Base-by-base conservation (phyloP, 2,329 filamentous ascomycete genomes). In the Dothidotthia symphoricarpi region DNA sequence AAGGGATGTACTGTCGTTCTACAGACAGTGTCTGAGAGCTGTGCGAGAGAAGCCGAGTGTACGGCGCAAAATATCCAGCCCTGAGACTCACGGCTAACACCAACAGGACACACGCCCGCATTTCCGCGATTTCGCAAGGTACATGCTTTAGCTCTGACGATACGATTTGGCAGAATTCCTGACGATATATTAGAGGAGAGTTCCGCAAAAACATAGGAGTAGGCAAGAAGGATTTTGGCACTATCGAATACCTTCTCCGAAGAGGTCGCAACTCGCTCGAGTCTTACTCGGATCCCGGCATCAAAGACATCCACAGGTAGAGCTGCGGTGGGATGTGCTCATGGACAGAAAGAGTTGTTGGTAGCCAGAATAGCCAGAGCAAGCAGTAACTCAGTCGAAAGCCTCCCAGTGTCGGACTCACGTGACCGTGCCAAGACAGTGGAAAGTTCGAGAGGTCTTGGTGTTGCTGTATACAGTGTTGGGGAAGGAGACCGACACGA, bases 251-350 rank as follows among this genome's bases (percentile, higher is more conserved):
- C 64, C 72, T 95, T 24, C 63, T 96, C 34, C 79, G 90, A 43
- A 91, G 88, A 64, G 90, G 90, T 15, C 77, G 80, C 27, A 78
- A 87, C 29, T 88, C 95, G 63, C 73, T 96, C 13, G 88, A 95
- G 47, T 78, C 82, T 30, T 93, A 93, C 68, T 80, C 84, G n/a
- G 80, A 83, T 5, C 82, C 85, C 16, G 85, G 84, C 3, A 89
- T 95, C 56, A 87, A 82, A 58, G 87, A 93, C 64, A 49, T 58
- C 9, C 54, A 43, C 27, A 22, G 9, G 19, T 22, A 22, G n/a
- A n/a, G n/a, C n/a, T n/a, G n/a, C n/a, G n/a, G n/a, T n/a, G n/a
- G n/a, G n/a, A n/a, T n/a, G n/a, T n/a, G n/a, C n/a, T n/a, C n/a
- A n/a, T n/a, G n/a, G n/a, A n/a, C n/a, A n/a, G n/a, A n/a, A n/a